Evolutionary conservation across 2,329 filamentous ascomycete genomes (phyloP).

Genomic region (Ilyonectria robusta): DNA sequence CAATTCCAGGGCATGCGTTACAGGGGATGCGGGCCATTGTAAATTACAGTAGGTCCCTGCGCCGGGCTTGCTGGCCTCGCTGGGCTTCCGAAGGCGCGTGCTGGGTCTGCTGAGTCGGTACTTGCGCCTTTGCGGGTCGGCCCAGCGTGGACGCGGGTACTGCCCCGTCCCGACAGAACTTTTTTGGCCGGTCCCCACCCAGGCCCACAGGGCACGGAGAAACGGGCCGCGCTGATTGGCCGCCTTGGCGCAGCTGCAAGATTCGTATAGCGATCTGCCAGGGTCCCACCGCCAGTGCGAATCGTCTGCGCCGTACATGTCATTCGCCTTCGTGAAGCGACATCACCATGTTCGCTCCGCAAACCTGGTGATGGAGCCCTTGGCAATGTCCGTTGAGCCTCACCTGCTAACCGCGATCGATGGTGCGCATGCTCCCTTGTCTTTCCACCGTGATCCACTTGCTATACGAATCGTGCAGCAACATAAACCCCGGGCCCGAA

Average conservation of each 20-base stretch:
- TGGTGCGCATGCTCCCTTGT: not conserved
- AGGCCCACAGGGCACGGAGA: no score
- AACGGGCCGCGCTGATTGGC: constrained; percentile 11
- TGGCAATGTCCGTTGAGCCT: not conserved
- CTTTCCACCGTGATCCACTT: constrained; percentile 15
- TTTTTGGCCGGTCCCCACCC: no score
- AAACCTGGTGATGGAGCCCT: not conserved
- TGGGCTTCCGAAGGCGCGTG: not conserved
- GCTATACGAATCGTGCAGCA: constrained; percentile 17
- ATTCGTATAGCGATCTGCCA: constrained; percentile 40
- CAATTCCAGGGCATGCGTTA: constrained; percentile 17
- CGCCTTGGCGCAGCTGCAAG: constrained; percentile 29
- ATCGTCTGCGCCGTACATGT: constrained; percentile 3
- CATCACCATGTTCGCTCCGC: not conserved
- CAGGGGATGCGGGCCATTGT: constrained; percentile 8
- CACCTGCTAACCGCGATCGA: not conserved
- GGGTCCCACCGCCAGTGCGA: not conserved
- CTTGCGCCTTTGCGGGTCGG: not conserved
- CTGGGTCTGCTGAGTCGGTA: not conserved
- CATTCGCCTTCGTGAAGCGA: not conserved
- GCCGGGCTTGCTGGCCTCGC: no score
- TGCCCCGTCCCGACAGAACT: no score
- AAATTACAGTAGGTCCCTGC: not conserved
- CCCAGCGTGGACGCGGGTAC: no score
- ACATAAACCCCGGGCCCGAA: not conserved